These are phyloP conservation scores for Thalassiosira pacifica DNA, from an alignment of 352 stramenopile genomes.

Conservation along the genomic window DNA sequence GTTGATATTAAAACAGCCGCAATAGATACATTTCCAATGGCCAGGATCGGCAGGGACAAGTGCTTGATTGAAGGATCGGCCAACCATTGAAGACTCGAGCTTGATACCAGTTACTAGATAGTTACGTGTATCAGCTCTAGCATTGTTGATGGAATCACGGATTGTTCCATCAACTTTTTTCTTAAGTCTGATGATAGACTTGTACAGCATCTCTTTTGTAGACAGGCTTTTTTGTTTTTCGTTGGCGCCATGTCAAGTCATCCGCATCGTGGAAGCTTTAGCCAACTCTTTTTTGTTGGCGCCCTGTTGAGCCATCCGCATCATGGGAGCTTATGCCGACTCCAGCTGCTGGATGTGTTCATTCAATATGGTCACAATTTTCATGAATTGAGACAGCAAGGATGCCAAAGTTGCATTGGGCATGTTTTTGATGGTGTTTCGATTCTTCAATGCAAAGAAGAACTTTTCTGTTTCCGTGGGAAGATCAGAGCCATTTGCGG, in stretches of 20 bases:
- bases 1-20: background rate
- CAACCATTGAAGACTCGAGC: background rate
- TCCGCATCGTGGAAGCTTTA: no score
- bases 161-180: background rate
- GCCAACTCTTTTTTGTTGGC: no score
- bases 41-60: background rate
- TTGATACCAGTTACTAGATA: no score
- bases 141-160: background rate
- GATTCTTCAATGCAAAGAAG: background rate
- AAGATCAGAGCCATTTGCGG: background rate
- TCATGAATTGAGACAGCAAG: background rate
- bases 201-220: background rate
- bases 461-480: background rate
- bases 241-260: background rate
- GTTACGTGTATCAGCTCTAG: background rate
- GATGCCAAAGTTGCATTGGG: background rate
- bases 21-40: background rate
- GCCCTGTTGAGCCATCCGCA: no score
- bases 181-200: background rate
- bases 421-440: background rate
- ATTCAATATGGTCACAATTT: background rate
- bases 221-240: background rate
- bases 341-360: background rate
- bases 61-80: background rate
- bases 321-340: no score